A percentile compares a stretch with the other conserved stretches of the same genome.
These are phyloP conservation scores for Globisporangium cederbergense DNA, from an alignment of 352 stramenopile genomes.

Conservation along the genomic window DNA sequence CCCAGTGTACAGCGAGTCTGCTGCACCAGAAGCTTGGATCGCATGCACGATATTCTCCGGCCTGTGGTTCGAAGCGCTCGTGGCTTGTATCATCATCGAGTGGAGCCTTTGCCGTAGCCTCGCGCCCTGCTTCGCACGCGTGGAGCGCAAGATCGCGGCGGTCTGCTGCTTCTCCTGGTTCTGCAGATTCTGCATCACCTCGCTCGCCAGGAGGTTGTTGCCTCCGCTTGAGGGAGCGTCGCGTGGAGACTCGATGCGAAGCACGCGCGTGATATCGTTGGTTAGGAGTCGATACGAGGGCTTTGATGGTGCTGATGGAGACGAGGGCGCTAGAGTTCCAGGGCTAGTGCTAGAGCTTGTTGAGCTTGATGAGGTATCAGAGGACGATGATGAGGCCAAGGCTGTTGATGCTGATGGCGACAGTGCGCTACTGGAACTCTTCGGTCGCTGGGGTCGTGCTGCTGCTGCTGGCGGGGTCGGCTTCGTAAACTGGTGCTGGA, in stretches of 20 bases:
- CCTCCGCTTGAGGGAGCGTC: constrained; percentile 12
- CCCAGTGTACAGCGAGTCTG: constrained; percentile 31
- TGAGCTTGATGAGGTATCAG: not conserved
- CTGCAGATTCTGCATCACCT: constrained; percentile 28
- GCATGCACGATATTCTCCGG: constrained; percentile 28
- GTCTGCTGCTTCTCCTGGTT: constrained; percentile 30
- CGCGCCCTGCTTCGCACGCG: constrained; percentile 22
- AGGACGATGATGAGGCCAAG: not conserved
- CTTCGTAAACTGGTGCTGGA: constrained; percentile 47
- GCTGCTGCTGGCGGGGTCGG: not conserved
- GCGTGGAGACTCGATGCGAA: constrained; percentile 43
- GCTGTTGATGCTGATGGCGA: not conserved
- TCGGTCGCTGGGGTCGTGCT: not conserved
- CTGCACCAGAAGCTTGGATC: constrained; percentile 18
- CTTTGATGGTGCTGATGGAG: constrained; percentile 2
- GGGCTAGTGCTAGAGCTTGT: not conserved
- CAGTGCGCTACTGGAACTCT: not conserved
- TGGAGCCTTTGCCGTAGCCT: constrained; percentile 14
- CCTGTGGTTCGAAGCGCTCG: constrained; percentile 7
- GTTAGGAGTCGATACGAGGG: constrained; percentile 48
- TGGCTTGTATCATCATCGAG: constrained; percentile 10
- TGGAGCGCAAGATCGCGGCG: constrained; percentile 21
- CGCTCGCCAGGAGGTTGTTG: constrained; percentile 18
- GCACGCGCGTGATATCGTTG: constrained; percentile 44
- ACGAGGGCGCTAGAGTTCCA: not conserved